Evolutionary conservation across 2,329 filamentous ascomycete species (phyloP).

Genomic region (Xylariaceae sp.): DNA sequence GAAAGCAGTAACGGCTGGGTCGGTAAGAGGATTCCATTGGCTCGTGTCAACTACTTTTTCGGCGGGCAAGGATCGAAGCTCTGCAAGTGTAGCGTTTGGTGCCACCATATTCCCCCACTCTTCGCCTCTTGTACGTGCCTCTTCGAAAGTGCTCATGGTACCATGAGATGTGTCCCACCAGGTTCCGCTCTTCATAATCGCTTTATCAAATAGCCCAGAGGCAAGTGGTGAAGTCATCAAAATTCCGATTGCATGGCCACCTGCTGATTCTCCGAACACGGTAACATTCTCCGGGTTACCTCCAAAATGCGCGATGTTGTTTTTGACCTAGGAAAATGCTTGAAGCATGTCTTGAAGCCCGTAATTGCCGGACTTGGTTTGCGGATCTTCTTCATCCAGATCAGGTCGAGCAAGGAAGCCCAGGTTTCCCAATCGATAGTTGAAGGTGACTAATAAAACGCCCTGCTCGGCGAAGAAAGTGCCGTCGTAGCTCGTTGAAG

Average conservation of each 20-base stretch:
- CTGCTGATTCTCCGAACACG: neutral
- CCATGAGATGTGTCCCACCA: neutral
- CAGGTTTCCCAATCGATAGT: slow-evolving; percentile 2
- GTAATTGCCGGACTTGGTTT: slow-evolving; percentile 1
- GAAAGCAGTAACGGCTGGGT: neutral
- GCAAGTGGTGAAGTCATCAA: neutral
- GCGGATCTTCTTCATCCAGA: neutral
- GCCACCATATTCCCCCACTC: neutral
- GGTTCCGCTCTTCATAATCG: neutral
- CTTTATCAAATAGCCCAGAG: slow-evolving; percentile 1
- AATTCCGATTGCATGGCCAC: neutral
- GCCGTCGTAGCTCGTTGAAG: neutral
- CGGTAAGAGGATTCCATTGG: neutral
- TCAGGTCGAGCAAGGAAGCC: slow-evolving; percentile 5
- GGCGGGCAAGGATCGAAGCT: neutral
- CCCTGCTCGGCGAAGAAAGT: neutral
- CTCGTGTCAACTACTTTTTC: neutral
- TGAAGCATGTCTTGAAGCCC: slow-evolving; percentile 1
- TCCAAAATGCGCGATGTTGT: neutral
- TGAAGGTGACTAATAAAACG: slow-evolving; percentile 1
- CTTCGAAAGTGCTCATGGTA: neutral
- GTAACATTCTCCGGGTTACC: neutral
- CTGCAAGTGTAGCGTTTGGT: neutral
- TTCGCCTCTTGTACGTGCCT: neutral
- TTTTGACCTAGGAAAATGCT: neutral